Conservation (phyloP, 1,284 basidiomycete genomes). For the Trametes sp. region DNA sequence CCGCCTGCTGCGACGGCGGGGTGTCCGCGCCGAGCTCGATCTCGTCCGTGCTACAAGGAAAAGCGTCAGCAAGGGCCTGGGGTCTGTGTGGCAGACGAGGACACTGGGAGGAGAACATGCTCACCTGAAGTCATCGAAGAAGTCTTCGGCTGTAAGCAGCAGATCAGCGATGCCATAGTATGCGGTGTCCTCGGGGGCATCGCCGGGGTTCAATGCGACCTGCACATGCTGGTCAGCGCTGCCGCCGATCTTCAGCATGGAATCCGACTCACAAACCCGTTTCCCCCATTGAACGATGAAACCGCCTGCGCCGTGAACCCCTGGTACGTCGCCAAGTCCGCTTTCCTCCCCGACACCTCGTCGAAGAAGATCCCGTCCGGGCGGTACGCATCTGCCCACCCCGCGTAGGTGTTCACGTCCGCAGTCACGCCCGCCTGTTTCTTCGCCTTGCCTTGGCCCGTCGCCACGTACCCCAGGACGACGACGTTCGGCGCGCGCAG, state of each 20-base stretch:
- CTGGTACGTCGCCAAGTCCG: slow-evolving; percentile 29
- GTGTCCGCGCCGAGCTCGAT: slow-evolving; percentile 30
- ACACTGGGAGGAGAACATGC: neutral
- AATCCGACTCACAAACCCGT: slow-evolving; percentile 23
- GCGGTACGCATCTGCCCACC: slow-evolving; percentile 41
- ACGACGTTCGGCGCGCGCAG: slow-evolving; percentile 42
- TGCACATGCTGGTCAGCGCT: slow-evolving; percentile 10
- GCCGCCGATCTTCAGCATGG: slow-evolving; percentile 24
- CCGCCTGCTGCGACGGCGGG: slow-evolving; percentile 38
- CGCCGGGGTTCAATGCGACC: slow-evolving; percentile 37
- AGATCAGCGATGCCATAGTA: slow-evolving; percentile 38
- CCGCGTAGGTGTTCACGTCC: slow-evolving; percentile 45
- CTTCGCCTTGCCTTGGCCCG: slow-evolving; percentile 33
- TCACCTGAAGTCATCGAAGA: slow-evolving; percentile 36
- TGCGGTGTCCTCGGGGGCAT: slow-evolving; percentile 16
- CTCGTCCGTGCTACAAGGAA: slow-evolving; percentile 25
- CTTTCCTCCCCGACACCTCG: slow-evolving; percentile 34
- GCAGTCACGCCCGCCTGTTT: slow-evolving; percentile 30
- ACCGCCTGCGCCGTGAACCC: slow-evolving; percentile 25
- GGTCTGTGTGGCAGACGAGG: no score
- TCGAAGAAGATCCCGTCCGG: slow-evolving; percentile 51
- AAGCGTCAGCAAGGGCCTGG: neutral
- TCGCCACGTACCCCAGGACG: slow-evolving; percentile 46
- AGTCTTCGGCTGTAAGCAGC: slow-evolving; percentile 35
- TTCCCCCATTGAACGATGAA: slow-evolving; percentile 20